These are phyloP conservation scores for Cordyceps fumosorosea DNA, from an alignment of 2,329 filamentous ascomycete species.

Conservation along the genomic window DNA sequence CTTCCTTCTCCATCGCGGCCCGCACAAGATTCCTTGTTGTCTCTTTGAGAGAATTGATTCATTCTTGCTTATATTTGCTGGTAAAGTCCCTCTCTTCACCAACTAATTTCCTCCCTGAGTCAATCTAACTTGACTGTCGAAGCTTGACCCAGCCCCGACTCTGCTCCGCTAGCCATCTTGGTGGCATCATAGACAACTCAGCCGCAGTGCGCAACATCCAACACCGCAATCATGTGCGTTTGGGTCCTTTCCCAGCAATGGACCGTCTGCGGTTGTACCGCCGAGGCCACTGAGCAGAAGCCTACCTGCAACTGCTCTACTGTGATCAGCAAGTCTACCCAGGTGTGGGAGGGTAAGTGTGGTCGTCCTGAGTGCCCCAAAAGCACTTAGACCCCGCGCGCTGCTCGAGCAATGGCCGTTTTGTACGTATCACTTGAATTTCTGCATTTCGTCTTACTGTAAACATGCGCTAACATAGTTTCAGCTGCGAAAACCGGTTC, in stretches of 20 bases:
- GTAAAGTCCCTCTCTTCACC: neutral
- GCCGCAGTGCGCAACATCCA: neutral
- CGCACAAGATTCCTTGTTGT: neutral
- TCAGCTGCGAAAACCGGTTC: neutral
- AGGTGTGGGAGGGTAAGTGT: conserved; percentile 28
- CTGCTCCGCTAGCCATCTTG: neutral
- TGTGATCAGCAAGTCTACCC: conserved; percentile 22
- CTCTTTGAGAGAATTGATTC: neutral
- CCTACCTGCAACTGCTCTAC: conserved; percentile 25
- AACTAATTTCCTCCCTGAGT: neutral
- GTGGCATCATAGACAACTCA: neutral
- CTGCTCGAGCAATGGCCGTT: neutral
- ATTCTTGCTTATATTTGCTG: neutral
- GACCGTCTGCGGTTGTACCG: conserved; percentile 27
- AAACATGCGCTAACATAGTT: neutral
- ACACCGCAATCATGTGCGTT: conserved; percentile 24
- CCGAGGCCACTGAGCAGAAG: conserved; percentile 19
- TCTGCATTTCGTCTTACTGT: too few species aligned
- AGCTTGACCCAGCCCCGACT: neutral
- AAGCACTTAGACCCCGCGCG: neutral
- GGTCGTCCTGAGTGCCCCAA: conserved; percentile 23
- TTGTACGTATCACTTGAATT: neutral
- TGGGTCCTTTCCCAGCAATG: conserved; percentile 27
- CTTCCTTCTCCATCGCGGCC: neutral
- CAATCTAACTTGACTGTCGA: neutral